Conservation (phyloP, 257 asterid species). For the Nicotiana tomentosiformis region DNA sequence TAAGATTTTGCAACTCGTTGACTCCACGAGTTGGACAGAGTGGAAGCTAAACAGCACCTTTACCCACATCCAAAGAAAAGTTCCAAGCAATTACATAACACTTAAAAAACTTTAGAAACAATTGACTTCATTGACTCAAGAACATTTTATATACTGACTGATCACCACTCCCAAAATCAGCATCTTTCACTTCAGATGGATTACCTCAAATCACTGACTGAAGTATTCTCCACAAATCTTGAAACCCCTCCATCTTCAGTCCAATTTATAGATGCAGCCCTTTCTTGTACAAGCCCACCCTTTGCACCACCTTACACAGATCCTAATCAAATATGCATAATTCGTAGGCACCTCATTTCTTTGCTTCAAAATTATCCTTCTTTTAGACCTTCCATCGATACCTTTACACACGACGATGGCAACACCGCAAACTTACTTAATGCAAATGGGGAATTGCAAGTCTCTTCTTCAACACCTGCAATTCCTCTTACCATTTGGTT, state of each 20-base stretch:
- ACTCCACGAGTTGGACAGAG: neutral
- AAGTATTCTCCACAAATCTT: constrained; percentile 12
- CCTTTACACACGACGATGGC: constrained; percentile 54
- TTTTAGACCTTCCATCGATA: constrained; percentile 38
- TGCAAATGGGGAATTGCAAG: constrained; percentile 32
- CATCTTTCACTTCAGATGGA: constrained; percentile 4
- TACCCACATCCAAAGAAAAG: neutral
- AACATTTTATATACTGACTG: neutral
- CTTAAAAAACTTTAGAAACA: constrained; percentile 2
- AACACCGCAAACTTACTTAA: constrained; percentile 39
- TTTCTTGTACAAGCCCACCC: constrained; percentile 34
- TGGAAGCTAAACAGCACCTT: neutral
- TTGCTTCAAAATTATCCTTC: constrained; percentile 46
- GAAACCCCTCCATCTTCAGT: constrained; percentile 21
- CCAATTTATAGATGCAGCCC: constrained; percentile 53
- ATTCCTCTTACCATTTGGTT: constrained; percentile 53
- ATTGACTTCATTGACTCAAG: constrained; percentile 14
- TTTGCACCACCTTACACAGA: constrained; percentile 44
- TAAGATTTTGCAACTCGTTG: neutral
- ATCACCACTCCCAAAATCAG: neutral
- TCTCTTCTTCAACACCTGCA: constrained; percentile 25
- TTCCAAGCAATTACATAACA: constrained; percentile 15
- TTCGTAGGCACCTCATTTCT: constrained; percentile 46
- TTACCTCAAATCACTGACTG: constrained; percentile 10
- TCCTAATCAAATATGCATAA: constrained; percentile 64